Conservation (phyloP, 441 rosid genomes). For the Macaranga tanarius region DNA sequence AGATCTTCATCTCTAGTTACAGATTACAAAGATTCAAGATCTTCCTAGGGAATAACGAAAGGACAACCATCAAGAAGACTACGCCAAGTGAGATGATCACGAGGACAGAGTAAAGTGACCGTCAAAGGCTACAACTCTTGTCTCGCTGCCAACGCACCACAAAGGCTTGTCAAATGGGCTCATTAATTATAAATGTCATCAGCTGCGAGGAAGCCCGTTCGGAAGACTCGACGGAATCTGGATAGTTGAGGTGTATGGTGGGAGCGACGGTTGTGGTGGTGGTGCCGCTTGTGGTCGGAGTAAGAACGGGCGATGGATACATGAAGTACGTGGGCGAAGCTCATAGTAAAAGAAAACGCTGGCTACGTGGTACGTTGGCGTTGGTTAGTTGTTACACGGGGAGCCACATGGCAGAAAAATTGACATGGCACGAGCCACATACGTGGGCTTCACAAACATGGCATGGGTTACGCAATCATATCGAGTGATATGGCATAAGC, state of each 20-base stretch:
- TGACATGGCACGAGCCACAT: too few relatives aligned
- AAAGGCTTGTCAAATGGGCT: slow-evolving; percentile 88
- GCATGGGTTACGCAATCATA: too few relatives aligned
- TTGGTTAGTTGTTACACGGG: too few relatives aligned
- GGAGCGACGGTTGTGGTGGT: slow-evolving; percentile 11
- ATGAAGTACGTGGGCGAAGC: too few relatives aligned
- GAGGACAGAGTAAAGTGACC: slow-evolving; percentile 56
- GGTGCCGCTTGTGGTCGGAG: background rate
- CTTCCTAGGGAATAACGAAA: slow-evolving; percentile 81
- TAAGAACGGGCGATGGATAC: slow-evolving; percentile 32
- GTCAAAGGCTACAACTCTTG: slow-evolving; percentile 75
- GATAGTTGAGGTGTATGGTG: slow-evolving; percentile 37
- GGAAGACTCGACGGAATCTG: slow-evolving; percentile 65
- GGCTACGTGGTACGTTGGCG: too few relatives aligned
- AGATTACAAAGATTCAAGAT: slow-evolving; percentile 80
- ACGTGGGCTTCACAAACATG: too few relatives aligned
- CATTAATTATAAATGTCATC: slow-evolving; percentile 33
- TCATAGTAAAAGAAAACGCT: too few relatives aligned
- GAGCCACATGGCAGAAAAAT: too few relatives aligned
- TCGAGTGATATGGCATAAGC: too few relatives aligned
- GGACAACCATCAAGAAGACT: slow-evolving; percentile 59
- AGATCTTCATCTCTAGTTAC: slow-evolving; percentile 87
- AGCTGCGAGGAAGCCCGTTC: slow-evolving; percentile 63
- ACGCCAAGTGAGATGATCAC: slow-evolving; percentile 49
- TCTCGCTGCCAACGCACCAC: slow-evolving; percentile 88